Base-by-base conservation (phyloP, 176 grass and related monocot species). In the Olyra latifolia region DNA sequence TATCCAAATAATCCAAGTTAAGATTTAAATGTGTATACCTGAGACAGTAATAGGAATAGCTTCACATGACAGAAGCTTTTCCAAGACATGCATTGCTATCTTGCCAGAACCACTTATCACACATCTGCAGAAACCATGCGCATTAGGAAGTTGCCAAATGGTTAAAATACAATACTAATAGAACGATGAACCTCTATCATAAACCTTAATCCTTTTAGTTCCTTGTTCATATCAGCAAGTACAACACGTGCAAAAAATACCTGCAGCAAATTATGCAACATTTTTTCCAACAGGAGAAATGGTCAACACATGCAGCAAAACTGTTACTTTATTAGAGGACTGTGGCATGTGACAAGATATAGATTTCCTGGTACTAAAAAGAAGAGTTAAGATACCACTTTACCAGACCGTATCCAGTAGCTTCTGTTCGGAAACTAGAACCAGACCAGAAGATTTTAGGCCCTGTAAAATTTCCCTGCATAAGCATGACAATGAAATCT, bases 391-490 rank as follows among this genome's bases (percentile, higher is more conserved):
- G 61, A 71, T 45, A 72, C 62, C 66, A 85, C 66, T 30, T 72
- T 91, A 99, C 97, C 88, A 99, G 75, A 50, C 97, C 93, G n/a
- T 99, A 99, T 82, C 97, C 97, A 84, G 97, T 99, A 82, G 97
- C 93, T 86, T 99, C 97, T 73, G 97, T 99, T 59, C 91, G 84
- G 73, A 99, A 94, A 88, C 97, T 99, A 88, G 93, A 99, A 84
- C 97, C 97, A 73, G 93, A 95, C 93, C 97, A 99, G 88, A 90
- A 95, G 42, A 99, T 91, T 86, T 95, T 99, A 82, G 97, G 97
- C 78, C 97, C 97, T 91, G 88, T 95, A 93, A 99, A 99, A 91
- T 90, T 99, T 82, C 93, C 96, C 97, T 99, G 93, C 88, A 93
- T 71, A 85, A 89, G 76, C 74, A 94, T 40, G 65, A 71, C 65